Conservation (phyloP, 73 alveolate species). For the Tetrahymena thermophila region DNA sequence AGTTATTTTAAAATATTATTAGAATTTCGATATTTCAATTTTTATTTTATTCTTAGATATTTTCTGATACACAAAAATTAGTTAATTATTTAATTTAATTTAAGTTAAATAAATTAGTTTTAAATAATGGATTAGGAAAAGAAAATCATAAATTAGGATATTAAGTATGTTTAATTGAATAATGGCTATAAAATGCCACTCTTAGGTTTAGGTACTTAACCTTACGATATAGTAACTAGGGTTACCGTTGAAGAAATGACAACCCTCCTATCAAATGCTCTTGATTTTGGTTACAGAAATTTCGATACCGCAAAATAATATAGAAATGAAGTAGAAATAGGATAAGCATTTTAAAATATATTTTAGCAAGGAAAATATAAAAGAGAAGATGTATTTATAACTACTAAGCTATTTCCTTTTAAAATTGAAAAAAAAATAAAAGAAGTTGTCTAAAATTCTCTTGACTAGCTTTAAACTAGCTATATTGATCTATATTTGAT, state of each 20-base stretch:
- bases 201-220: constrained; percentile 55
- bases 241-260: not conserved
- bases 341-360: constrained; percentile 40
- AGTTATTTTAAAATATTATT: too few species aligned
- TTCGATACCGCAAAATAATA: not conserved
- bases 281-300: not conserved
- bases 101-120: not conserved
- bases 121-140: not conserved
- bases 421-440: constrained; percentile 48
- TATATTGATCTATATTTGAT: constrained; percentile 63
- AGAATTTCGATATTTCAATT: not conserved
- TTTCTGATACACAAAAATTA: not conserved
- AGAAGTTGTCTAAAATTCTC: constrained; percentile 51
- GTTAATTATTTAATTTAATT: too few species aligned
- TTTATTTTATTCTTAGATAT: not conserved
- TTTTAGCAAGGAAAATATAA: constrained; percentile 30
- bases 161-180: constrained; percentile 28
- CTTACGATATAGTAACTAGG: not conserved
- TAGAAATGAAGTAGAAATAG: constrained; percentile 26
- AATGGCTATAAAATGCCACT: constrained; percentile 54
- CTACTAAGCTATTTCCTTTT: constrained; percentile 56
- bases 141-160: not conserved
- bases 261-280: not conserved
- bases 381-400: constrained; percentile 60
- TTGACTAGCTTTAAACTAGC: constrained; percentile 53